A percentile compares a stretch with the other conserved stretches of the same genome.
Evolutionary conservation across 331 rosid species (phyloP).

Genomic region (Rhamnella rubrinervis): DNA sequence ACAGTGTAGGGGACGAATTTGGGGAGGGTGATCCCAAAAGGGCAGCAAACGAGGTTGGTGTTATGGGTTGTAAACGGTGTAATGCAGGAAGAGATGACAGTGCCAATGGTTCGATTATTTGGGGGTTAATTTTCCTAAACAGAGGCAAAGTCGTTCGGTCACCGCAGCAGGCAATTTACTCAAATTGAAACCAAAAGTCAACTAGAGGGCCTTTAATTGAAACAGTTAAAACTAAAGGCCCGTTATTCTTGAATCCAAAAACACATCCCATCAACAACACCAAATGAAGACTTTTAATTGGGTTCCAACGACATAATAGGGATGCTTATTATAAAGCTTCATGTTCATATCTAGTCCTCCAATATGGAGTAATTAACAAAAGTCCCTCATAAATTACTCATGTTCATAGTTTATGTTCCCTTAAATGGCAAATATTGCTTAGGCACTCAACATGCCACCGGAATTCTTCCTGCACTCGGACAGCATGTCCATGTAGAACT

Average conservation of each 20-base stretch:
- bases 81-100: slow-evolving; percentile 48
- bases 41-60: neutral
- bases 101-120: slow-evolving; percentile 69
- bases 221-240: too few relatives aligned
- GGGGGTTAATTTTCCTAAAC: slow-evolving; percentile 60
- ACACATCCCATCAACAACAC: too few relatives aligned
- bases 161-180: too few relatives aligned
- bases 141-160: slow-evolving; percentile 3
- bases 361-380: neutral
- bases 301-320: too few relatives aligned
- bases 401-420: slow-evolving; percentile 17
- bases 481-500: slow-evolving; percentile 86
- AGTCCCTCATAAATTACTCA: neutral
- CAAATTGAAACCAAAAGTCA: too few relatives aligned
- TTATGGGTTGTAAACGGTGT: too few relatives aligned
- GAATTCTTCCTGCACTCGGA: slow-evolving; percentile 78
- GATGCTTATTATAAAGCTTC: too few relatives aligned
- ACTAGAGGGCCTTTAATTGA: too few relatives aligned
- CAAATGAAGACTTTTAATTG: too few relatives aligned
- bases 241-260: too few relatives aligned
- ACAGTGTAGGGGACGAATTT: too few relatives aligned
- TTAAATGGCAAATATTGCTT: slow-evolving; percentile 10
- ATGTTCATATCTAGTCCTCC: too few relatives aligned
- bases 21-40: neutral
- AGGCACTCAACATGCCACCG: slow-evolving; percentile 51